Conservation (phyloP, 768 basidiomycete species). For the Termitomyces sp. region DNA sequence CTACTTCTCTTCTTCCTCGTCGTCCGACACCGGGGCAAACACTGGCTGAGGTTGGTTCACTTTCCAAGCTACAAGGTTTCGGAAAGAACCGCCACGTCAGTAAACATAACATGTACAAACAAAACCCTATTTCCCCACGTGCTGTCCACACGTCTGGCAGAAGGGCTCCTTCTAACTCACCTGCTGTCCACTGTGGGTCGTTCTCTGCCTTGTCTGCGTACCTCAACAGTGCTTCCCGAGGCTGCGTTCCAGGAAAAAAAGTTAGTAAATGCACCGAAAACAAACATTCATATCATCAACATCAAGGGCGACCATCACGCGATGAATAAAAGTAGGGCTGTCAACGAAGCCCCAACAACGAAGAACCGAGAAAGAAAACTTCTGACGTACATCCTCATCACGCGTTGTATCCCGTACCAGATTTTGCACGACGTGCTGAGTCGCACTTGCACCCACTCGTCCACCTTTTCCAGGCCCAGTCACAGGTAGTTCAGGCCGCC, state of each 20-base stretch:
- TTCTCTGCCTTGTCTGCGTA: slow-evolving; percentile 75
- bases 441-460: slow-evolving; percentile 93
- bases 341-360: slow-evolving; percentile 5
- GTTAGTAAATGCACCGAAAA: slow-evolving; percentile 9
- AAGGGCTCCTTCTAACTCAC: slow-evolving; percentile 41
- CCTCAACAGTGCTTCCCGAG: slow-evolving; percentile 93
- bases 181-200: slow-evolving; percentile 81
- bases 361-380: slow-evolving; percentile 15
- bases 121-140: slow-evolving; percentile 24
- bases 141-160: slow-evolving; percentile 14
- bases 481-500: slow-evolving; percentile 88
- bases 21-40: slow-evolving; percentile 61
- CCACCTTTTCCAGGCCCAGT: slow-evolving; percentile 92
- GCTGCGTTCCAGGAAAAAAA: slow-evolving; percentile 45
- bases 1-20: slow-evolving; percentile 46
- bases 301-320: slow-evolving; percentile 10
- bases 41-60: slow-evolving; percentile 83
- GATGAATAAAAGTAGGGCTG: slow-evolving; percentile 17
- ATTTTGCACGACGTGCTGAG: slow-evolving; percentile 94
- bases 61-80: slow-evolving; percentile 73
- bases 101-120: slow-evolving; percentile 40
- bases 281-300: slow-evolving; percentile 9
- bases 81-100: slow-evolving; percentile 64
- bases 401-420: slow-evolving; percentile 86
- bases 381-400: slow-evolving; percentile 86